These are phyloP conservation scores for Phytophthora sp. DNA, from an alignment of 352 stramenopile genomes.

Conservation along the genomic window DNA sequence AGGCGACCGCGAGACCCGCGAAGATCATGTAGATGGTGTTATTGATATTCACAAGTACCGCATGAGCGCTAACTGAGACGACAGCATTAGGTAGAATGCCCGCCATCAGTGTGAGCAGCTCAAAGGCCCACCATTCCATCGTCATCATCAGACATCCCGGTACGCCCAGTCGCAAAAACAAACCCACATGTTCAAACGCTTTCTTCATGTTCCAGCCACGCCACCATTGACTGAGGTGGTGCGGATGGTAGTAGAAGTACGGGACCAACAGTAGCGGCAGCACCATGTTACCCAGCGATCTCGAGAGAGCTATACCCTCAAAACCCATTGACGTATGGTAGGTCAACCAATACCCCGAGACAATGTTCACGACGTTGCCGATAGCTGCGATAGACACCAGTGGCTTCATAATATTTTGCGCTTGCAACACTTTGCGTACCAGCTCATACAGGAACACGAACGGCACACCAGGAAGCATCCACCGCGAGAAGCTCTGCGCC, in stretches of 20 bases:
- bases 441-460: conserved; percentile 87
- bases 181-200: conserved; percentile 36
- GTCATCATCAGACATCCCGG: conserved; percentile 65
- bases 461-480: conserved; percentile 61
- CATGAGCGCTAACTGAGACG: conserved; percentile 62
- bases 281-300: conserved; percentile 55
- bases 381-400: conserved; percentile 70
- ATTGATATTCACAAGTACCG: conserved; percentile 69
- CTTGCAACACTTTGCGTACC: conserved; percentile 78
- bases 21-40: conserved; percentile 73
- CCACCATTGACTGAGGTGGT: conserved; percentile 51
- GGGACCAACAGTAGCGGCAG: conserved; percentile 54
- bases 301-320: conserved; percentile 69
- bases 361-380: conserved; percentile 72
- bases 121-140: conserved; percentile 76
- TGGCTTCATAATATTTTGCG: conserved; percentile 79
- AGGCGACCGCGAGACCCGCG: conserved; percentile 53
- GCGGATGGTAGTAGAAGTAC: conserved; percentile 57
- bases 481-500: conserved; percentile 67
- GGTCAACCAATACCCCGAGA: conserved; percentile 66
- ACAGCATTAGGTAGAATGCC: conserved; percentile 58
- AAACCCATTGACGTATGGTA: conserved; percentile 79
- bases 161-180: conserved; percentile 58
- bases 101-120: conserved; percentile 61
- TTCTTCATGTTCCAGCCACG: conserved; percentile 48